Percentiles rank a stretch among this genome's conserved stretches.
phyloP scores from a whole-genome alignment of 2,329 filamentous ascomycete species.

The Ophiostoma ips region DNA sequence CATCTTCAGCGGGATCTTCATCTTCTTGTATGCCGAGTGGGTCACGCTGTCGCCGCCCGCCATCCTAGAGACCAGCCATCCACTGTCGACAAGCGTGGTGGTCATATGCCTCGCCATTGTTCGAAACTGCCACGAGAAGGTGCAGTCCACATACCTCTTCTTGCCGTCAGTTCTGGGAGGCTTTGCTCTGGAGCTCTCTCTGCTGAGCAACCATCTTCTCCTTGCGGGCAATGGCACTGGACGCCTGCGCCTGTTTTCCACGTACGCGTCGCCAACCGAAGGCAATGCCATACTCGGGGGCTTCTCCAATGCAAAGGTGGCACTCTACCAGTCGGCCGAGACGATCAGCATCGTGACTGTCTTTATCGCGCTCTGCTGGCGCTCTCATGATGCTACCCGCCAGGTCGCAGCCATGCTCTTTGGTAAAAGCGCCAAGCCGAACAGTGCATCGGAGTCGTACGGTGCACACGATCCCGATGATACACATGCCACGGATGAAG shows the following conservation, averaged over 20 bases:
- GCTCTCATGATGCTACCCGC: background rate
- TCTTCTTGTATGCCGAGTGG: constrained; percentile 22
- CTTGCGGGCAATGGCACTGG: constrained; percentile 44
- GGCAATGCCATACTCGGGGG: background rate
- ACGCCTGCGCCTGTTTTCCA: constrained; percentile 23
- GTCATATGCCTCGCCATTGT: constrained; percentile 38
- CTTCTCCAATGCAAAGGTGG: background rate
- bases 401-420: background rate
- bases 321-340: background rate
- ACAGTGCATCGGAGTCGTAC: background rate
- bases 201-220: constrained; percentile 48
- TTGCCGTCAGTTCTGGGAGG: constrained; percentile 40
- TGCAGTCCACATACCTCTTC: constrained; percentile 29
- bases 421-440: background rate
- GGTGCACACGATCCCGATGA: too few relatives aligned
- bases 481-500: background rate
- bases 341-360: background rate
- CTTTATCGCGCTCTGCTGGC: constrained; percentile 1
- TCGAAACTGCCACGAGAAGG: constrained; percentile 30
- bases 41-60: background rate
- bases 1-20: constrained; percentile 12
- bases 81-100: constrained; percentile 36
- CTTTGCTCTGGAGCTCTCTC: constrained; percentile 44
- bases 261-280: background rate
- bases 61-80: constrained; percentile 14